Evolutionary conservation across 164 flowering plant species (phyloP), one percentile per base, ranked within the genome.

Genomic region (Tetracentron sinense): DNA sequence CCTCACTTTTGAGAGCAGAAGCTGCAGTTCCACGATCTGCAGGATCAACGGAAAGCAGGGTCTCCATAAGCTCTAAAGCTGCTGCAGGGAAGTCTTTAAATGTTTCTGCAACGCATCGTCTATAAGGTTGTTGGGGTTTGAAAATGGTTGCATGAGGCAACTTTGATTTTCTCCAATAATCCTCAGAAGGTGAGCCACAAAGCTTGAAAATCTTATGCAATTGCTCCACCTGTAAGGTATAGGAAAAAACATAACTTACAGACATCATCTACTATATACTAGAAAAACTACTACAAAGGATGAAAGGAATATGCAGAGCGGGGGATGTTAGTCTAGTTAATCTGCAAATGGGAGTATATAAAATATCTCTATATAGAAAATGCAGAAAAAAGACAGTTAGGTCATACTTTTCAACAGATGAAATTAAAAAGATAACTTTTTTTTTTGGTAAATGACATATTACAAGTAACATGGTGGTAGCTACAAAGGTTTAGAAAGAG

Each of bases 101-200:
- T 58, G 95, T 86, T 56, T 90, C 97, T 19, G 79, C 82, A 61
- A 93, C 95, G 74, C 85, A 72, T 4, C 97, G 87, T 63, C 72
- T 77, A 67, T 93, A 93, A 31, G 97, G 98, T 49, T 87, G 97
- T 67, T 87, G 92, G 17, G 98, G 97, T 76, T 90, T 93, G 71
- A 93, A 93, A 56, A 89, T 85, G 53, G 98, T 93, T 52, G 97
- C 92, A 82, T 93, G 96, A 7, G 96, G 97, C 75, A 93, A 74
- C 79, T 82, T 93, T n/a, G 95, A 84, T 66, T 89, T 90, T 71
- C 84, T 83, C 98, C 98, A 93, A 70, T 93, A 93, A 14, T 90
- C 98, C 69, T 93, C 98, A 7, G 96, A 82, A 31, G 98, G 98
- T 47, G 98, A 93, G 25, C 98, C 98, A 74, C 98, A 93, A 66